Conservation (phyloP, 2,329 filamentous ascomycete genomes). For the Lecanicillium sp. region DNA sequence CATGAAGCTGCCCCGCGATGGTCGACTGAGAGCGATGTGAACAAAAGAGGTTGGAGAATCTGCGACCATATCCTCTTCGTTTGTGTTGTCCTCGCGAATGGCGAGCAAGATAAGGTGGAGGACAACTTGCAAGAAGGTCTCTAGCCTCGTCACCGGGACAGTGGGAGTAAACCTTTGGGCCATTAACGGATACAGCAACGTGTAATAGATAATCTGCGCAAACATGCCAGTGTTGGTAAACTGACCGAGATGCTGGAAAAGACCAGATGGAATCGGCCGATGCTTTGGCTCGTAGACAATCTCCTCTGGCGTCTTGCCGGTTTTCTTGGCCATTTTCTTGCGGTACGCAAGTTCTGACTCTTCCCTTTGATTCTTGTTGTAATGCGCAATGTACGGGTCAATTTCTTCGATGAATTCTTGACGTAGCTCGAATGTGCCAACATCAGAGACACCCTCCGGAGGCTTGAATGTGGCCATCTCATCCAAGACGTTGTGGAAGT, state of each 20-base stretch:
- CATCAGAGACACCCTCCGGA: slow-evolving; percentile 85
- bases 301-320: slow-evolving; percentile 69
- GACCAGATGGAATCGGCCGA: slow-evolving; percentile 64
- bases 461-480: slow-evolving; percentile 84
- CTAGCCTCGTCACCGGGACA: slow-evolving; percentile 74
- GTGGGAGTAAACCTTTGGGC: slow-evolving; percentile 60
- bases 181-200: slow-evolving; percentile 71
- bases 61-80: slow-evolving; percentile 41
- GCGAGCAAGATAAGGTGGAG: slow-evolving; percentile 82
- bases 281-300: slow-evolving; percentile 88
- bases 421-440: slow-evolving; percentile 89
- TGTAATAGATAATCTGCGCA: slow-evolving; percentile 82
- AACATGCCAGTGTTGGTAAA: slow-evolving; percentile 85
- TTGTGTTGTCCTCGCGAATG: slow-evolving; percentile 68
- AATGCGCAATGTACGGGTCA: slow-evolving; percentile 93
- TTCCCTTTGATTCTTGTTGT: slow-evolving; percentile 93
- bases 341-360: slow-evolving; percentile 88
- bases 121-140: slow-evolving; percentile 86
- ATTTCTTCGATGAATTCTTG: slow-evolving; percentile 78
- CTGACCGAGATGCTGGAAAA: slow-evolving; percentile 65
- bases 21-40: slow-evolving; percentile 56
- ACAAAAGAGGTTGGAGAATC: slow-evolving; percentile 59
- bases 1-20: slow-evolving; percentile 54
- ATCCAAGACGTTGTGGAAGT: slow-evolving; percentile 75
- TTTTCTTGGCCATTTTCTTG: slow-evolving; percentile 78